Percentiles rank a stretch among this genome's conserved stretches.
Evolutionary conservation across 441 rosid species (phyloP).

Genomic region (Pelargonium myrrhifolium): DNA sequence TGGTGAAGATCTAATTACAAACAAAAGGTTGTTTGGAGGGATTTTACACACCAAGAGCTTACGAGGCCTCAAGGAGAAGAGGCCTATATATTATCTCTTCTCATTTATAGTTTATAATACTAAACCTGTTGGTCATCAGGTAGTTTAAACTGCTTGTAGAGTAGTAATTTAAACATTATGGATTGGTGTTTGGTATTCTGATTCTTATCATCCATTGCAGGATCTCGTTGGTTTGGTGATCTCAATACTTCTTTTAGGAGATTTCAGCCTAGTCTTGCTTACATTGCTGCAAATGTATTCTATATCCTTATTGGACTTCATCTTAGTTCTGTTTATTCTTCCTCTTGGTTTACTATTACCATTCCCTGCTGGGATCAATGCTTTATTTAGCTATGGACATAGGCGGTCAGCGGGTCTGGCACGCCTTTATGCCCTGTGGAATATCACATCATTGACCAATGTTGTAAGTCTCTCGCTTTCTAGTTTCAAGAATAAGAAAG

Average conservation of each 20-base stretch:
- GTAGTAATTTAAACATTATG: conserved; percentile 6
- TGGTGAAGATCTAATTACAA: conserved; percentile 39
- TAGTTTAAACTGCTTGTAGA: conserved; percentile 21
- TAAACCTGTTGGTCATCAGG: conserved; percentile 99
- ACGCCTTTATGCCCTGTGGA: conserved; percentile 97
- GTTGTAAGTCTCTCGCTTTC: conserved; percentile 58
- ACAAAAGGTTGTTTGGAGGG: conserved; percentile 59
- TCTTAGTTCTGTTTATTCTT: conserved; percentile 76
- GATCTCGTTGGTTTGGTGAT: conserved; percentile 99
- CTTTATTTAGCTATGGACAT: conserved; percentile 97
- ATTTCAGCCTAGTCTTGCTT: conserved; percentile 97
- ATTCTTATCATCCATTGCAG: conserved; percentile 35
- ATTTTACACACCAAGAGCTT: conserved; percentile 66
- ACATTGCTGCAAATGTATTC: conserved; percentile 96
- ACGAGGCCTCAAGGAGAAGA: conserved; percentile 79
- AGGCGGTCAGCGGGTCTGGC: conserved; percentile 98
- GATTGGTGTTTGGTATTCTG: not conserved
- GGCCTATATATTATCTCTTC: conserved; percentile 78
- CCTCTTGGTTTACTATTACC: conserved; percentile 96
- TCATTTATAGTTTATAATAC: conserved; percentile 90
- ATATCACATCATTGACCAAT: conserved; percentile 73
- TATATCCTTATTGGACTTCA: conserved; percentile 69
- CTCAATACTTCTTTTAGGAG: conserved; percentile 94
- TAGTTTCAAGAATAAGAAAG: conserved; percentile 1
- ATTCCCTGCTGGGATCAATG: conserved; percentile 98